Evolutionary conservation across 1,139 yeast species (phyloP), one percentile per base, ranked within the genome.

Genomic region (Blastobotrys ciferrii): DNA sequence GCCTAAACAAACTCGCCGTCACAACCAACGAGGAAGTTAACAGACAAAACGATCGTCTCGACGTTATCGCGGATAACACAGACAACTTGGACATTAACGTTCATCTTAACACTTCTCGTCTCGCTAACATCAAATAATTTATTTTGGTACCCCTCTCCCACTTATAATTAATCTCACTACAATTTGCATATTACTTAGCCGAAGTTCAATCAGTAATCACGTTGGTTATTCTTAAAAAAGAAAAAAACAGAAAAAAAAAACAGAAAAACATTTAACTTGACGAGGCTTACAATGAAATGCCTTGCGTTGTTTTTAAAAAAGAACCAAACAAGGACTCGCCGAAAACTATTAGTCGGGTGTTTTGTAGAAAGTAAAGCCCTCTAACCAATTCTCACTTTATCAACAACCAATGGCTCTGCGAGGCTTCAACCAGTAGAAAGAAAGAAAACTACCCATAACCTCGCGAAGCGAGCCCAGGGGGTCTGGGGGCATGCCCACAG

Each of bases 21-120:
- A 69, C 80, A 9, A 73, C 80, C 43, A 73, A 77, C 50, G 76
- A 75, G 35, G 85, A 80, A 60, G 74, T 83, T 48, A 76, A 57
- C 36, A 52, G 62, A 30, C 76, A 82, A 63, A 81, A 79, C 54
- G 63, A 65, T 45, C 76, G 84, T 54, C 69, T 82, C 35, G 77
- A 71, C 46, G 69, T 73, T 38, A 73, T 80, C 54, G 81, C 78
- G 46, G 75, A 76, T 48, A 71, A 73, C 54, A 72, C 82, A 17
- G 83, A 78, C 56, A 71, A 69, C 42, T 63, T 80, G 57, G 82
- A 80, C 57, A 72, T 77, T 43, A 75, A 72, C 50, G 74, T 80
- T 20, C 81, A 79, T 57, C 65, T 77, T 57, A 80, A 71, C 54
- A 69, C 75, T 3, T 62, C 69, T 20, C 63, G 76, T 20, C 56